A percentile compares a stretch with the other conserved stretches of the same genome.
phyloP scores from a whole-genome alignment of 1,284 basidiomycete genomes.

The Ustilago cynodontis region DNA sequence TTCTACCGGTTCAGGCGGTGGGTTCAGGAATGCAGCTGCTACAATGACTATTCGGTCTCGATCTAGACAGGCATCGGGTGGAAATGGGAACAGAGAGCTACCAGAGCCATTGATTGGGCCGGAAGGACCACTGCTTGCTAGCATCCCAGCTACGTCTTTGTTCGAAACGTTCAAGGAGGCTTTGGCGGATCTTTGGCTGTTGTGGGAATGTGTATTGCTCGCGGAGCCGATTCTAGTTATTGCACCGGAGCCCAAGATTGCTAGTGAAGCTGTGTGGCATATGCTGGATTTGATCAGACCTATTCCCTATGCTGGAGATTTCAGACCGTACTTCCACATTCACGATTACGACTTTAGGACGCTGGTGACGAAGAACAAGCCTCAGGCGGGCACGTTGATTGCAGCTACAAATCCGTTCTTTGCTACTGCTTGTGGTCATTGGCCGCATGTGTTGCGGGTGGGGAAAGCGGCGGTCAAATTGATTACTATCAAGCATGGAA shows the following conservation, averaged over 20 bases:
- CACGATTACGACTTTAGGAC: slow-evolving; percentile 86
- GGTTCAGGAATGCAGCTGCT: slow-evolving; percentile 33
- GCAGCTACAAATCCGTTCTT: slow-evolving; percentile 97
- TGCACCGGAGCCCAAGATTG: slow-evolving; percentile 82
- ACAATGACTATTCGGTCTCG: slow-evolving; percentile 42
- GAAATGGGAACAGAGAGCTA: slow-evolving; percentile 24
- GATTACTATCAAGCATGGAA: slow-evolving; percentile 37
- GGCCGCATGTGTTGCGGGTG: slow-evolving; percentile 83
- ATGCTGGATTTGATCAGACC: slow-evolving; percentile 87
- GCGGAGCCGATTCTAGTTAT: slow-evolving; percentile 84
- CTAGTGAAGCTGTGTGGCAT: slow-evolving; percentile 78
- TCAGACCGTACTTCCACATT: slow-evolving; percentile 94
- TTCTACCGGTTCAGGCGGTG: slow-evolving; percentile 9
- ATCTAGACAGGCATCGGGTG: slow-evolving; percentile 16
- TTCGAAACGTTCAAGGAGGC: slow-evolving; percentile 67
- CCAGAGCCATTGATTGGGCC: slow-evolving; percentile 45
- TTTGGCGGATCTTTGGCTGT: slow-evolving; percentile 79
- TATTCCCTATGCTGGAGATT: slow-evolving; percentile 85
- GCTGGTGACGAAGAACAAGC: slow-evolving; percentile 84
- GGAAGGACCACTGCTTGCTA: slow-evolving; percentile 74
- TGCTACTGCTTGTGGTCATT: slow-evolving; percentile 86
- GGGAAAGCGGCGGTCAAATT: slow-evolving; percentile 71
- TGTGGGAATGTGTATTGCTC: slow-evolving; percentile 82
- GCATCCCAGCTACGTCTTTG: slow-evolving; percentile 76
- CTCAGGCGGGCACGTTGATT: slow-evolving; percentile 83